Evolutionary conservation across 495 filamentous ascomycete genomes (phyloP), one percentile per base, ranked within the genome.

Genomic region (Rhypophila decipiens): DNA sequence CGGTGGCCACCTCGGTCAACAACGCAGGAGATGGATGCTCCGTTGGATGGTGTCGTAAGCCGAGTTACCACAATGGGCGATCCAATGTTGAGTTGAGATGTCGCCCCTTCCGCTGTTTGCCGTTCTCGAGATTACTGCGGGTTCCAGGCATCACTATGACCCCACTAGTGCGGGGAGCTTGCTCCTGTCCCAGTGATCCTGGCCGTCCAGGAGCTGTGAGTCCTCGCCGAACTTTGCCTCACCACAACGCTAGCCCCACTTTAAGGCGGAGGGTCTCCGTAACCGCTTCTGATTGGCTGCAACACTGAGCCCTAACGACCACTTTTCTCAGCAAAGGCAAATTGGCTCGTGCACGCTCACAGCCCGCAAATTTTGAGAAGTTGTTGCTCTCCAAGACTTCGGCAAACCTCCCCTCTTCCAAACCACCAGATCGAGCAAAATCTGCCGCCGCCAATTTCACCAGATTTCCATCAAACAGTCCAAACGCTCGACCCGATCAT

Each of bases 381-480:
- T 60, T 63, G 53, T 53, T 21, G 21, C 18, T 46, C 44, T 52
- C 51, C 51, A 49, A 50, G 55, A 52, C 58, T 56, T 54, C 52
- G 52, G 47, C 57, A 50, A 52, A 61, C 51, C 54, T 59, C 58
- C 57, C 61, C 51, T 60, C 61, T 47, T 56, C 44, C 55, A 55
- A 49, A 51, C 52, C 62, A 57, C 55, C 64, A 51, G 63, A 31
- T 42, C 70, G 66, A 73, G 67, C 66, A 58, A 61, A 70, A 65
- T 72, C 69, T 72, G 69, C 60, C 59, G 69, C 60, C 59, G 56
- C 60, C 58, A 60, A 55, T 41, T 31, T 47, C 52, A 55, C 52
- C 61, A 61, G 61, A 65, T 67, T 69, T 70, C n/a, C 61, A 62
- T 63, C 66, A 71, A 67, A 54, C 63, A 69, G 66, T n/a, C 63